Base-by-base conservation (phyloP, 108 stramenopile genomes). In the Cyclotella kingstonii region DNA sequence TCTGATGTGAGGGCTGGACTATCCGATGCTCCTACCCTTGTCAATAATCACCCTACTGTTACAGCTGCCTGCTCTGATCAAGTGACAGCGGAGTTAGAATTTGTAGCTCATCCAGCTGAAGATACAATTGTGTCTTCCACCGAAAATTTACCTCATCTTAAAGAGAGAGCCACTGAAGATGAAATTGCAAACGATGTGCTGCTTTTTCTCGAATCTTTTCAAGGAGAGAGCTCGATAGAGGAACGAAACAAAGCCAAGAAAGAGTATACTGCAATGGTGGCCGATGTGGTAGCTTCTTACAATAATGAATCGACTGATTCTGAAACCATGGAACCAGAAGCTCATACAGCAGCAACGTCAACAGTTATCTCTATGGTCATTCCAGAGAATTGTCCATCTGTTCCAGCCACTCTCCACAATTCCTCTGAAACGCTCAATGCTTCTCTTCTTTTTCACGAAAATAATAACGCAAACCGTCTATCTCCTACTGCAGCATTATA, bases 141-240 rank as follows among this genome's bases (percentile, higher is more conserved):
- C n/a, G n/a, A n/a, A n/a, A n/a, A n/a, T n/a, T n/a, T n/a, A n/a
- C n/a, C n/a, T n/a, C n/a, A n/a, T n/a, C n/a, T n/a, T n/a, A n/a
- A n/a, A n/a, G n/a, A n/a, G n/a, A n/a, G n/a, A n/a, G n/a, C n/a
- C n/a, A n/a, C n/a, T n/a, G 52, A 53, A 53, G 52, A 53, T 36
- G 18, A 36, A 53, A 53, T 53, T 8, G 52, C 52, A 17, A 26
- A 53, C 7, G 52, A 21, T 19, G 33, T 53, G 35, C 17, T 53
- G 2, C 35, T 10, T 3, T 36, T 36, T 21, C 52, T 53, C 1
- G 52, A 53, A 53, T 34, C 52, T 2, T 3, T 30, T 5, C 49
- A 27, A 5, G 27, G 3, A 26, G 4, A 38, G 10, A 53, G 17
- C n/a, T n/a, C n/a, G n/a, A n/a, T n/a, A n/a, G n/a, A n/a, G n/a